A percentile compares a stretch with the other conserved stretches of the same genome.
These are phyloP conservation scores for Candida alai DNA, from an alignment of 805 yeast genomes.

Conservation along the genomic window DNA sequence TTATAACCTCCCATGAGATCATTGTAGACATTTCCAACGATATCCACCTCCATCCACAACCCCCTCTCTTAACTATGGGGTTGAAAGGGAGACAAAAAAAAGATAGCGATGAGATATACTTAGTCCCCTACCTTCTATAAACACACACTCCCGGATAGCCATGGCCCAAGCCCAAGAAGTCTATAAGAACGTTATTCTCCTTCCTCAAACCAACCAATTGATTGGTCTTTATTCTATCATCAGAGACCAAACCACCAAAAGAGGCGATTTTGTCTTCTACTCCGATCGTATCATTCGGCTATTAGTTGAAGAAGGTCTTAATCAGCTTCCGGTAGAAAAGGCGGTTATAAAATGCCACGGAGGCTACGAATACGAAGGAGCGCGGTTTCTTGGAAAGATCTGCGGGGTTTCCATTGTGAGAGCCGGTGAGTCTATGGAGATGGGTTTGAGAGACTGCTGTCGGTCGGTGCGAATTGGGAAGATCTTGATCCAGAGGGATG, in stretches of 20 bases:
- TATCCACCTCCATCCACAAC: too few species aligned
- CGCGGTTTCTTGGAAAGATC: slow-evolving; percentile 81
- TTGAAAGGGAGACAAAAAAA: not conserved
- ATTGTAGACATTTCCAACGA: too few species aligned
- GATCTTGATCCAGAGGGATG: slow-evolving; percentile 95
- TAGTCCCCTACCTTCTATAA: not conserved
- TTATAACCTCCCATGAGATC: too few species aligned
- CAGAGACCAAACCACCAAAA: slow-evolving; percentile 71
- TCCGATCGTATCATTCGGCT: slow-evolving; percentile 92
- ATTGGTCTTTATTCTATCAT: slow-evolving; percentile 85
- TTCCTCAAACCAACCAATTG: slow-evolving; percentile 89
- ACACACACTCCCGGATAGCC: not conserved
- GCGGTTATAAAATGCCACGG: slow-evolving; percentile 71
- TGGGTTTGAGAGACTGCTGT: slow-evolving; percentile 95
- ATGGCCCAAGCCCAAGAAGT: slow-evolving; percentile 16
- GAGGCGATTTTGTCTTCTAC: slow-evolving; percentile 93
- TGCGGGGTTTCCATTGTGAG: slow-evolving; percentile 98
- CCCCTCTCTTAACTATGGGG: too few species aligned
- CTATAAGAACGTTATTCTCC: slow-evolving; percentile 55
- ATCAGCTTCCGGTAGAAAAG: slow-evolving; percentile 84
- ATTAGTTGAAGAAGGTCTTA: slow-evolving; percentile 92
- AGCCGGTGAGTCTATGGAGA: slow-evolving; percentile 99
- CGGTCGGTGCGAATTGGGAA: slow-evolving; percentile 95
- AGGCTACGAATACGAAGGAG: slow-evolving; percentile 68
- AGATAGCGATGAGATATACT: not conserved